Conservation (phyloP, 345 rosid genomes). For the Litchi chinensis region DNA sequence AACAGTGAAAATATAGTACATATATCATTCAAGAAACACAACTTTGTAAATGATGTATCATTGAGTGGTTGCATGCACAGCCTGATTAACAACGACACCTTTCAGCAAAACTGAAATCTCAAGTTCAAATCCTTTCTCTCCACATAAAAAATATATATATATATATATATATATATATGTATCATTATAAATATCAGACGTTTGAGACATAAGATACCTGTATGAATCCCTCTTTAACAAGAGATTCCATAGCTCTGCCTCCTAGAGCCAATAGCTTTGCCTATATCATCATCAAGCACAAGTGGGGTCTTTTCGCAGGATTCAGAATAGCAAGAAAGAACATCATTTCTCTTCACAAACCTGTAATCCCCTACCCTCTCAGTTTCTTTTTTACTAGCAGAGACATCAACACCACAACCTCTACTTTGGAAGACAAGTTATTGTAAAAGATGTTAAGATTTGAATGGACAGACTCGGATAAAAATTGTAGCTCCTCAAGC, state of each 20-base stretch:
- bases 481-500: conserved; percentile 74
- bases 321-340: conserved; percentile 49
- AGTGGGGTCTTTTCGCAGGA: conserved; percentile 19
- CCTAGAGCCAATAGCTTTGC: not conserved
- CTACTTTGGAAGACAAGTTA: conserved; percentile 53
- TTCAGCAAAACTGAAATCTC: not conserved
- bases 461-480: conserved; percentile 62
- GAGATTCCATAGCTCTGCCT: conserved; percentile 63
- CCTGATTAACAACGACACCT: too few species aligned
- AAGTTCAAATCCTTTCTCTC: too few species aligned
- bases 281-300: conserved; percentile 64
- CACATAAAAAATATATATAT: too few species aligned
- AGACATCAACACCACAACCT: conserved; percentile 75
- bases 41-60: too few species aligned
- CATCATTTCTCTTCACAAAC: conserved; percentile 52
- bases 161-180: not conserved
- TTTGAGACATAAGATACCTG: conserved; percentile 47
- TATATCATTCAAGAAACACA: too few species aligned
- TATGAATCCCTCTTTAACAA: conserved; percentile 76
- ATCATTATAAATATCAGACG: not conserved
- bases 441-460: conserved; percentile 46
- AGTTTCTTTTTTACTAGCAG: conserved; percentile 44
- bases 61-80: too few species aligned
- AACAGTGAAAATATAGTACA: not conserved
- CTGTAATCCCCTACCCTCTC: conserved; percentile 40